These are phyloP conservation scores for Athelia psychrophila DNA, from an alignment of 1,284 basidiomycete genomes.

Conservation along the genomic window DNA sequence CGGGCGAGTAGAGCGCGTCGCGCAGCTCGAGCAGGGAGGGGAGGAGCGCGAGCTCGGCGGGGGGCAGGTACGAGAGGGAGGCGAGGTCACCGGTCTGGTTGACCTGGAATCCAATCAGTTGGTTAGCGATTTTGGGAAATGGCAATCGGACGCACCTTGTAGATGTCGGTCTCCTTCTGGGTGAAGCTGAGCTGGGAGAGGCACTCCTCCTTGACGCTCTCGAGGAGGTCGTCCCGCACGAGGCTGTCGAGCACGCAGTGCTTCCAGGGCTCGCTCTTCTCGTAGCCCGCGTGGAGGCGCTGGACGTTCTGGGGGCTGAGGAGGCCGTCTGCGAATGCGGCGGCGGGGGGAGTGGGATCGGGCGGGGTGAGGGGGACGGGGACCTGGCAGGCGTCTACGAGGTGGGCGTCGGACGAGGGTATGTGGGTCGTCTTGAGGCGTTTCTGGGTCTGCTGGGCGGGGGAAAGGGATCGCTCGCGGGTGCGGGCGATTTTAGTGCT, in stretches of 20 bases:
- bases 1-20: constrained; percentile 87
- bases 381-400: too few relatives aligned
- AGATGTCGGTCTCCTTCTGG: constrained; percentile 98
- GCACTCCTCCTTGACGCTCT: constrained; percentile 78
- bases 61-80: constrained; percentile 83
- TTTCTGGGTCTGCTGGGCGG: not conserved
- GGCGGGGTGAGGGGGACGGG: not conserved
- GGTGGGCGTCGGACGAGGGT: not conserved
- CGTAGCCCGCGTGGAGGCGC: constrained; percentile 55
- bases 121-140: not conserved
- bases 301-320: constrained; percentile 57
- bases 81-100: constrained; percentile 98
- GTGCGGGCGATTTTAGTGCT: not conserved
- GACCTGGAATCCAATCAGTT: constrained; percentile 51
- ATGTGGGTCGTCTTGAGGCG: not conserved
- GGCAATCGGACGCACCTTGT: constrained; percentile 66
- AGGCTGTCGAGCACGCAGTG: constrained; percentile 82
- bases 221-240: constrained; percentile 82
- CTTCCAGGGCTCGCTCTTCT: constrained; percentile 72
- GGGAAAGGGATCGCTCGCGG: not conserved
- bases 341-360: not conserved
- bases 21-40: constrained; percentile 81
- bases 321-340: constrained; percentile 51
- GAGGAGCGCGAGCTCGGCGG: constrained; percentile 75
- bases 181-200: constrained; percentile 87